Percentiles rank a stretch among this genome's conserved stretches.
Conservation (phyloP, 495 filamentous ascomycete genomes). For the Diplogelasinospora grovesii region DNA sequence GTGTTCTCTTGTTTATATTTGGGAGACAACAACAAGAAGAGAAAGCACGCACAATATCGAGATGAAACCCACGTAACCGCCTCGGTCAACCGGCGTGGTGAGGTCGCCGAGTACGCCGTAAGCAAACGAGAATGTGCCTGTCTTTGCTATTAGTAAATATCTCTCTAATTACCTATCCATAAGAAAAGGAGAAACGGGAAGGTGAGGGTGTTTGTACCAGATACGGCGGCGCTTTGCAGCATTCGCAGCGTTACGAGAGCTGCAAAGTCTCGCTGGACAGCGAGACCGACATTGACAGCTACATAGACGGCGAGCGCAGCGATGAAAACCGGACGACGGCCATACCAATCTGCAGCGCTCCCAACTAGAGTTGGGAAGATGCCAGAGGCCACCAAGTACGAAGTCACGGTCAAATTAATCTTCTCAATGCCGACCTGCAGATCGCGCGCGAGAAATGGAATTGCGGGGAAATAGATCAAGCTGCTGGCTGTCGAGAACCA, state of each 20-base stretch:
- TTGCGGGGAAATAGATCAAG: slow-evolving; percentile 39
- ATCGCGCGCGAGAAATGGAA: slow-evolving; percentile 24
- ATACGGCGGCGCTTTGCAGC: slow-evolving; percentile 44
- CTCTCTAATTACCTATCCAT: too few species aligned
- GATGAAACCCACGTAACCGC: slow-evolving; percentile 34
- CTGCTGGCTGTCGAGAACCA: slow-evolving; percentile 34
- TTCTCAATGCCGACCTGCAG: slow-evolving; percentile 22
- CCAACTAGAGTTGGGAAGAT: slow-evolving; percentile 35
- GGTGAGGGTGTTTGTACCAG: too few species aligned
- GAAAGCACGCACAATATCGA: slow-evolving; percentile 6
- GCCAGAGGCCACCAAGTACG: slow-evolving; percentile 21
- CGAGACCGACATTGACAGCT: slow-evolving; percentile 45
- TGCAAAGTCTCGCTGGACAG: slow-evolving; percentile 40
- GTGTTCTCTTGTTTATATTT: background rate
- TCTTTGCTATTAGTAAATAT: too few species aligned
- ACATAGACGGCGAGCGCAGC: slow-evolving; percentile 13
- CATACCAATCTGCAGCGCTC: slow-evolving; percentile 36
- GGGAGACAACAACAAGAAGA: too few species aligned
- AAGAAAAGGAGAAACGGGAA: too few species aligned
- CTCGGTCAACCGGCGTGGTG: slow-evolving; percentile 39
- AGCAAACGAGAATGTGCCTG: slow-evolving; percentile 19
- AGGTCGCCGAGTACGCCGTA: slow-evolving; percentile 45
- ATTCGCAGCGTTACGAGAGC: slow-evolving; percentile 43
- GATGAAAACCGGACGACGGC: slow-evolving; percentile 35
- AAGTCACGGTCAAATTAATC: slow-evolving; percentile 36